Conservation (phyloP, 805 yeast species). For the Ogataea neopini region DNA sequence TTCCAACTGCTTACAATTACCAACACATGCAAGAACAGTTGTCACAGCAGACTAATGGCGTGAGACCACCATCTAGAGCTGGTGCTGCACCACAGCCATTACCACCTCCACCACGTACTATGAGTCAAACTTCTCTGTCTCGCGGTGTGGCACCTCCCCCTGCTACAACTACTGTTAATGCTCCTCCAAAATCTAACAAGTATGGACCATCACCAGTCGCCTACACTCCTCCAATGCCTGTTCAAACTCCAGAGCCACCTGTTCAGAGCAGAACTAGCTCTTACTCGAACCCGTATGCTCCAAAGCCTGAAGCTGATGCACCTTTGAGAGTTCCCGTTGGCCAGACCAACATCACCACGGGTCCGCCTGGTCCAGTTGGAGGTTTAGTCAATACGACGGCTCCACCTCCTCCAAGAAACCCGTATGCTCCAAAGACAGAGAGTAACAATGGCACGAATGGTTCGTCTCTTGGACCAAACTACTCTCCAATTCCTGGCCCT, state of each 20-base stretch:
- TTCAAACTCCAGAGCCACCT: constrained; percentile 21
- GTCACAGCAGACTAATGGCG: constrained; percentile 13
- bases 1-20: constrained; percentile 29
- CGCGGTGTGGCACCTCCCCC: constrained; percentile 16
- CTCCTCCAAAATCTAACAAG: constrained; percentile 22
- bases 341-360: constrained; percentile 24
- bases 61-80: constrained; percentile 25
- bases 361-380: constrained; percentile 4
- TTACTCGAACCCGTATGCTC: constrained; percentile 38
- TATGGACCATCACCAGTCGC: constrained; percentile 24
- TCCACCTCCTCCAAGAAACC: constrained; percentile 28
- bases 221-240: constrained; percentile 26
- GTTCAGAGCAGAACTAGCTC: constrained; percentile 16
- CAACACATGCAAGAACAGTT: constrained; percentile 26
- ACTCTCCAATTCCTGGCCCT: constrained; percentile 20
- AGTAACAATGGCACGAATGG: constrained; percentile 4
- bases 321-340: constrained; percentile 31
- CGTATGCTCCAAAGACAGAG: constrained; percentile 39
- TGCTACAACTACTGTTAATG: constrained; percentile 1
- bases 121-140: constrained; percentile 24
- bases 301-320: constrained; percentile 30
- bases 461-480: constrained; percentile 6
- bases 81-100: constrained; percentile 33
- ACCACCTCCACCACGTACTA: constrained; percentile 34
- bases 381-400: constrained; percentile 15